A percentile compares a stretch with the other conserved stretches of the same genome.
phyloP scores from a whole-genome alignment of 176 grass and related monocot genomes.

The Luzula sylvatica region DNA sequence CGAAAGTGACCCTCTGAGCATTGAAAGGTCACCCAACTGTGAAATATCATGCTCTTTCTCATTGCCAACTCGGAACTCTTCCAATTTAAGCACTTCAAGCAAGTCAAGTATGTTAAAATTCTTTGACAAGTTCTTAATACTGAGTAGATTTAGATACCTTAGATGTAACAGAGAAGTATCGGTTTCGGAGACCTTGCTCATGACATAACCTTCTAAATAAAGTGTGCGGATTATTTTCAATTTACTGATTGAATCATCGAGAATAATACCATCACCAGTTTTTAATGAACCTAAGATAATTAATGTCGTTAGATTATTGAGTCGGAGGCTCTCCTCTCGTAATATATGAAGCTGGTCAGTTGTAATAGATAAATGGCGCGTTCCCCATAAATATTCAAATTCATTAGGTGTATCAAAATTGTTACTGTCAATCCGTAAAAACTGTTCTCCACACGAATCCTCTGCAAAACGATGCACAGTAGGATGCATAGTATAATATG shows the following conservation, averaged over 20 bases:
- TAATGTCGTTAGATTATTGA: not conserved
- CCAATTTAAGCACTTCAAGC: conserved; percentile 9
- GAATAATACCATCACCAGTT: not conserved
- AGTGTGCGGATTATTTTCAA: not conserved
- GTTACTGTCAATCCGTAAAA: not conserved
- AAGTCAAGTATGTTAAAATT: not conserved
- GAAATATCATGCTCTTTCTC: not conserved
- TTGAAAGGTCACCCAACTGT: not conserved
- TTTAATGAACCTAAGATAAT: not conserved
- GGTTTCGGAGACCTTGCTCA: not conserved
- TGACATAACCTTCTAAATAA: conserved; percentile 3
- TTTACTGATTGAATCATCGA: not conserved
- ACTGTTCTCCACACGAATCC: not conserved
- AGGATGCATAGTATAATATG: conserved; percentile 11
- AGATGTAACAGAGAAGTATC: not conserved
- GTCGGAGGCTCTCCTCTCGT: not conserved
- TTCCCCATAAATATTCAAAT: not conserved
- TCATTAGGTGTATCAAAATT: too few species aligned
- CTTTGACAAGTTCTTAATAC: not conserved
- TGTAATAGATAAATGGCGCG: not conserved
- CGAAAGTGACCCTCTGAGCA: conserved; percentile 1
- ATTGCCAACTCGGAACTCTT: conserved; percentile 4
- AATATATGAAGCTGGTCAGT: not conserved
- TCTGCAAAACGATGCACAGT: conserved; percentile 7
- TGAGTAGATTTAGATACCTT: not conserved